These are phyloP conservation scores for Quillaja saponaria DNA, from an alignment of 306 rosid genomes.

Conservation along the genomic window DNA sequence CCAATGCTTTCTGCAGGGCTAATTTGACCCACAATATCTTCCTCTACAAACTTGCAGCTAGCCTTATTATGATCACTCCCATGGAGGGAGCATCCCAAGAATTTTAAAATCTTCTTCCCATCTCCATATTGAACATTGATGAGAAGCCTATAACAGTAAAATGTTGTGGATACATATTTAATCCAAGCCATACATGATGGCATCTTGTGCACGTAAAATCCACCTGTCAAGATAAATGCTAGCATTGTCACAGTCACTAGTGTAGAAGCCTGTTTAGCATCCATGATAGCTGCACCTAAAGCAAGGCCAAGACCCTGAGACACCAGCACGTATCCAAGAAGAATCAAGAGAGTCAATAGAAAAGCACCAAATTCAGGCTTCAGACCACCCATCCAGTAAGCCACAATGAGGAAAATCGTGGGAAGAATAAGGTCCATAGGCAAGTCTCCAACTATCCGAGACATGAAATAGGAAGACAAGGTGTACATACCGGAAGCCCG, in stretches of 20 bases:
- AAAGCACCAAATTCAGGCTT: conserved; percentile 63
- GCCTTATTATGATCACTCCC: conserved; percentile 25
- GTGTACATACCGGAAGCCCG: conserved; percentile 86
- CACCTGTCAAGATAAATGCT: conserved; percentile 84
- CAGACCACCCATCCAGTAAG: conserved; percentile 86
- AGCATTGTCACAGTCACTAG: conserved; percentile 81
- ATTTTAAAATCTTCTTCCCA: conserved; percentile 51
- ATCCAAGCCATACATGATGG: conserved; percentile 78
- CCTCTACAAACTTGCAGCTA: conserved; percentile 69
- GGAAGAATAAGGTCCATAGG: conserved; percentile 97
- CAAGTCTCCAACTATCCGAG: conserved; percentile 76
- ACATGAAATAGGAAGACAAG: conserved; percentile 73
- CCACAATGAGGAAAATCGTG: conserved; percentile 54
- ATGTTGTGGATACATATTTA: conserved; percentile 74
- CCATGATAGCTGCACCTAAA: conserved; percentile 85
- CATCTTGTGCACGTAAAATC: conserved; percentile 80
- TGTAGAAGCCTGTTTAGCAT: conserved; percentile 87
- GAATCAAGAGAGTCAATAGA: conserved; percentile 48
- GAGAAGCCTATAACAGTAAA: conserved; percentile 65
- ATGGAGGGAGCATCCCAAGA: conserved; percentile 52
- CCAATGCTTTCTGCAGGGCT: conserved; percentile 55
- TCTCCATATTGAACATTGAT: conserved; percentile 72
- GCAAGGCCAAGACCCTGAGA: conserved; percentile 95
- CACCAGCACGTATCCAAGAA: conserved; percentile 72
- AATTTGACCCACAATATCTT: conserved; percentile 76